phyloP scores from a whole-genome alignment of 2,329 filamentous ascomycete species.

The Aspergillus costaricaensis region DNA sequence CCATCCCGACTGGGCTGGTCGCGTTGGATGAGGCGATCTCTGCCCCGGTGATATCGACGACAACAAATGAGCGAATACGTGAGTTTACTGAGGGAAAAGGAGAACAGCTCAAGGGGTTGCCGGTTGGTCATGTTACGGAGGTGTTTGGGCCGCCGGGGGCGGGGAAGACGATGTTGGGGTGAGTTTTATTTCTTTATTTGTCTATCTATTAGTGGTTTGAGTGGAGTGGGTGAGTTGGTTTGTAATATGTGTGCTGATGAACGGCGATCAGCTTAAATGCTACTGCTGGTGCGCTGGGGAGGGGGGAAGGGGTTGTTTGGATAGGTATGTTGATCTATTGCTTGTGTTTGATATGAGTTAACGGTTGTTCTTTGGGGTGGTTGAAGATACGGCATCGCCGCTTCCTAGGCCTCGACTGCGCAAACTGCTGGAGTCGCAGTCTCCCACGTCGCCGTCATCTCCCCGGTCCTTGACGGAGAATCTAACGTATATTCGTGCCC shows the following conservation, averaged over 20 bases:
- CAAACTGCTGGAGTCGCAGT: conserved; percentile 13
- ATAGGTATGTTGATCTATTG: conserved; percentile 62
- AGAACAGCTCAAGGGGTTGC: conserved; percentile 58
- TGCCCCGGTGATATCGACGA: conserved; percentile 6
- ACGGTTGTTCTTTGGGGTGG: not conserved
- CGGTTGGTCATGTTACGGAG: conserved; percentile 78
- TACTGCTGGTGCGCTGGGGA: conserved; percentile 62
- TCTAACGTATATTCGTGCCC: conserved; percentile 65
- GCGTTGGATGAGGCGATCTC: conserved; percentile 48
- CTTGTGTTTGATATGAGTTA: not conserved
- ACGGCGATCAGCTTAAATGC: conserved; percentile 67
- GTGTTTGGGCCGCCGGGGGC: conserved; percentile 83
- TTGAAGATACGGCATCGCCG: not conserved
- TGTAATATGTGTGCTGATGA: not conserved
- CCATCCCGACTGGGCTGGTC: conserved; percentile 48
- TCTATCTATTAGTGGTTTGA: conserved; percentile 17
- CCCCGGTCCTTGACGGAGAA: conserved; percentile 44
- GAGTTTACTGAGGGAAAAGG: conserved; percentile 10
- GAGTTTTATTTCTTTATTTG: conserved; percentile 37
- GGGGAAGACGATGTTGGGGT: conserved; percentile 84
- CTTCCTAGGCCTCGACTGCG: not conserved
- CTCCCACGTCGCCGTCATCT: conserved; percentile 12
- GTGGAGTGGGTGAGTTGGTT: too few species aligned
- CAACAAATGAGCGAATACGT: too few species aligned
- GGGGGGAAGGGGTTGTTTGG: conserved; percentile 71